phyloP scores from a whole-genome alignment of 2,329 filamentous ascomycete species.

The Paraconiothyrium sp. region DNA sequence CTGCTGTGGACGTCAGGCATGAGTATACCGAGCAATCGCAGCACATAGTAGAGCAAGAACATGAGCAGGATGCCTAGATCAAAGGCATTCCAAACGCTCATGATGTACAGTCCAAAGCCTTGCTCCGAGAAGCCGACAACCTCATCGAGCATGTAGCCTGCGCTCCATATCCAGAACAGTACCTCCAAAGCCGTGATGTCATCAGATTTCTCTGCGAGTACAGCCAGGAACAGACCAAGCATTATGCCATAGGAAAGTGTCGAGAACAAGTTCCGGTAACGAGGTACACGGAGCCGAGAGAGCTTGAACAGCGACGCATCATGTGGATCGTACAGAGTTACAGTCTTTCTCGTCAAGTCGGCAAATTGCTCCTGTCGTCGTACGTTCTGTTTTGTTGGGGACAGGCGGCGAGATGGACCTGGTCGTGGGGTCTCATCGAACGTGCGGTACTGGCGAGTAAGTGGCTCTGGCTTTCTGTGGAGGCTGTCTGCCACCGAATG shows the following conservation, averaged over 20 bases:
- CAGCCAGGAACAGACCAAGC: slow-evolving; percentile 84
- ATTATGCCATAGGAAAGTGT: slow-evolving; percentile 87
- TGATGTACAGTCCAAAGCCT: slow-evolving; percentile 94
- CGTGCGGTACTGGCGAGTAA: slow-evolving; percentile 30
- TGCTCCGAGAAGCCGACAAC: slow-evolving; percentile 96
- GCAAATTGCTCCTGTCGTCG: slow-evolving; percentile 29
- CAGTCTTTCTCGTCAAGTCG: slow-evolving; percentile 71
- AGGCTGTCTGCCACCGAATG: slow-evolving; percentile 87
- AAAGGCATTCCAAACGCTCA: slow-evolving; percentile 98
- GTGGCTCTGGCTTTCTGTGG: slow-evolving; percentile 68
- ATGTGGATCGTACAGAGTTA: slow-evolving; percentile 87
- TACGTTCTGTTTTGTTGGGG: slow-evolving; percentile 32
- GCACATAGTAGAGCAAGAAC: slow-evolving; percentile 87
- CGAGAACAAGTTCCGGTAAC: slow-evolving; percentile 90
- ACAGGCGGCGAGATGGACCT: slow-evolving; percentile 41
- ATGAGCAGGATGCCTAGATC: slow-evolving; percentile 89
- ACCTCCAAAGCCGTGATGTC: slow-evolving; percentile 86
- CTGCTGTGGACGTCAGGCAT: slow-evolving; percentile 72
- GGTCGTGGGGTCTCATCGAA: slow-evolving; percentile 33
- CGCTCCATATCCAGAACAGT: slow-evolving; percentile 97
- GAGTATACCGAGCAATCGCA: slow-evolving; percentile 87
- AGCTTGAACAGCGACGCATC: slow-evolving; percentile 92
- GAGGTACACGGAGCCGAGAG: slow-evolving; percentile 86
- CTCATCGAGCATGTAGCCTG: slow-evolving; percentile 96
- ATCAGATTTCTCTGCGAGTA: slow-evolving; percentile 77